Evolutionary conservation across 1,284 basidiomycete species (phyloP).

Genomic region (Hypsizygus ulmarius): DNA sequence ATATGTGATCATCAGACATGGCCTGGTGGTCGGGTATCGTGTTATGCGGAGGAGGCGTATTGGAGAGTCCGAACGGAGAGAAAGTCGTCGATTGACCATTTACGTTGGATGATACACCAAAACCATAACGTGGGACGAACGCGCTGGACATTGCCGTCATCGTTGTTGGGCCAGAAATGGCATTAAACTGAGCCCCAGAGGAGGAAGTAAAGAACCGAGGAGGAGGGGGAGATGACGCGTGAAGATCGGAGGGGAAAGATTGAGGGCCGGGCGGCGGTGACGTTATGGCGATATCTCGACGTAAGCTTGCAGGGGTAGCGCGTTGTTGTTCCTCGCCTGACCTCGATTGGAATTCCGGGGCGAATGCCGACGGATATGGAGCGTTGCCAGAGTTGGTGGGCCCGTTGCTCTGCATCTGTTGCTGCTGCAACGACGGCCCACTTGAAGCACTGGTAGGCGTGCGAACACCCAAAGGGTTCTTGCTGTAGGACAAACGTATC

Average conservation of each 20-base stretch:
- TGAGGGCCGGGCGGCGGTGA: slow-evolving; percentile 40
- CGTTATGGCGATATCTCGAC: slow-evolving; percentile 31
- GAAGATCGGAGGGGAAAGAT: slow-evolving; percentile 35
- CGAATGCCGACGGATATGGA: slow-evolving; percentile 19
- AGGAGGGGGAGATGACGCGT: slow-evolving; percentile 61
- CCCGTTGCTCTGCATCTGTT: slow-evolving; percentile 40
- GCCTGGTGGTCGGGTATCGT: slow-evolving; percentile 60
- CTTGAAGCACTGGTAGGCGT: slow-evolving; percentile 64
- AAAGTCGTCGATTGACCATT: slow-evolving; percentile 39
- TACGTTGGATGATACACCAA: slow-evolving; percentile 29
- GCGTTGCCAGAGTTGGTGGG: slow-evolving; percentile 23
- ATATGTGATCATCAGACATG: slow-evolving; percentile 36
- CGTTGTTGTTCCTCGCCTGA: slow-evolving; percentile 24
- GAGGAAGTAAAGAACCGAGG: slow-evolving; percentile 58
- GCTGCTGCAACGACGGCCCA: slow-evolving; percentile 50
- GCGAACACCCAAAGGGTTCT: slow-evolving; percentile 88
- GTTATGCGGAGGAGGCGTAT: slow-evolving; percentile 38
- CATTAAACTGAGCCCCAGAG: slow-evolving; percentile 33
- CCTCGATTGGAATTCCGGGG: slow-evolving; percentile 38
- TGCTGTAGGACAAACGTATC: slow-evolving; percentile 94
- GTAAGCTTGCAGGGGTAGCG: slow-evolving; percentile 32
- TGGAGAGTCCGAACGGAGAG: slow-evolving; percentile 62
- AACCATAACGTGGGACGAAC: slow-evolving; percentile 30
- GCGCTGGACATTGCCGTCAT: slow-evolving; percentile 20
- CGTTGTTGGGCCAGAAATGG: slow-evolving; percentile 28